Base-by-base conservation (phyloP, 1,139 yeast genomes). In the Dujonia santamariae region DNA sequence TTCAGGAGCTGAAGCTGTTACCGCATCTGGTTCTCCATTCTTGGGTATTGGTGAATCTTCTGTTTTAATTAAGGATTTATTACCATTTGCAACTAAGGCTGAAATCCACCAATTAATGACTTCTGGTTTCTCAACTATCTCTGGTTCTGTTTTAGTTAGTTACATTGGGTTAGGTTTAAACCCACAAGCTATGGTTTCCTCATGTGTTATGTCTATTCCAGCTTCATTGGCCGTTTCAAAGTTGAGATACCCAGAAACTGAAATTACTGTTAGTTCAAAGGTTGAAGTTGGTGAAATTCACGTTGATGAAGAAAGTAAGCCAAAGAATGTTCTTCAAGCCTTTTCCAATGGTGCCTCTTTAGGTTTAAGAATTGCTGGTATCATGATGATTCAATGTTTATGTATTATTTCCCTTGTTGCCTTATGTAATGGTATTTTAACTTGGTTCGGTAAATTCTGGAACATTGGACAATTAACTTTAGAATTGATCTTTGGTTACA, bases 191-290 rank as follows among this genome's bases (percentile, higher is more conserved):
- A 63, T 79, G 47, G 77, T 79, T 18, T 73, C 82, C 15, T 75
- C 83, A 19, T 79, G 85, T 66, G 81, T 79, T 40, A 79, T 79
- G 85, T 78, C 84, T 2, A 78, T 79, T 51, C 85, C 85, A 5
- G 81, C 82, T 20, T 74, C 83, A 7, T 61, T 79, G 41, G 82
- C 84, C 7, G 74, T 78, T 18, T 76, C 85, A 13, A 78, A 78
- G 51, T 63, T 79, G 45, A 68, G 85, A 54, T 65, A 60, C 45
- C 85, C 85, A 12, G 85, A 79, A 51, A 68, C 75, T 14, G 84
- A 79, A 46, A 68, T 62, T 40, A 69, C 84, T 2, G 47, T 78
- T 28, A 56, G 67, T 37, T 80, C 81, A 31, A 61, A 59, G 36
- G 67, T 72, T 25, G 64, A 69, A 16, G 58, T 75, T 38, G 74